Evolutionary conservation across 73 alveolate species (phyloP).

Genomic region (Stentor coeruleus): DNA sequence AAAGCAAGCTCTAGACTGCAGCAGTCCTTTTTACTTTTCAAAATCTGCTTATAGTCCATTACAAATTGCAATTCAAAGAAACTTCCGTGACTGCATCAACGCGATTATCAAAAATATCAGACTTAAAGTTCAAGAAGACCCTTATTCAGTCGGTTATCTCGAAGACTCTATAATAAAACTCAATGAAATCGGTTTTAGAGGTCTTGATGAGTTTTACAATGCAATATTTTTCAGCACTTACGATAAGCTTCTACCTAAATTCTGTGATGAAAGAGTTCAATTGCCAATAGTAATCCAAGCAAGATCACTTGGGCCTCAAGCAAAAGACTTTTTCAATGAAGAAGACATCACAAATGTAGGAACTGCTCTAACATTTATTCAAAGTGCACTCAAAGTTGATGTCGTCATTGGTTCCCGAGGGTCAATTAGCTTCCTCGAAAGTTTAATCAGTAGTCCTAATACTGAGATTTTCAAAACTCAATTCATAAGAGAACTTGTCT

Average conservation of each 20-base stretch:
- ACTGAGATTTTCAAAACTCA: neutral
- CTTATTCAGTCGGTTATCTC: neutral
- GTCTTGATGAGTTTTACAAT: neutral
- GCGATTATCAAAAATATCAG: neutral
- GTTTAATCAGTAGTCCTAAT: neutral
- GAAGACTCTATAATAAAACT: neutral
- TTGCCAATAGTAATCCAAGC: neutral
- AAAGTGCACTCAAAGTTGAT: neutral
- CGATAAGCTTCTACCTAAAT: neutral
- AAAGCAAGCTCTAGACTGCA: neutral
- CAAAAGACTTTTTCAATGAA: neutral
- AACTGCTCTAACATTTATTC: neutral
- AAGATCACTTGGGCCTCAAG: neutral
- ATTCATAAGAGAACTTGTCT: neutral
- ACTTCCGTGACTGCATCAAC: constrained; percentile 1
- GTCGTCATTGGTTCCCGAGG: neutral
- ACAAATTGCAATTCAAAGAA: neutral
- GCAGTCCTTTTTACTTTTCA: neutral
- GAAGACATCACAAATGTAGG: neutral
- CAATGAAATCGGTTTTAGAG: neutral
- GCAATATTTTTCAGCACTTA: neutral
- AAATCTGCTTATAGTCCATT: neutral
- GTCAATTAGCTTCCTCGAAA: neutral
- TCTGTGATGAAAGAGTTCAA: neutral
- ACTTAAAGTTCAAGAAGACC: neutral